These are phyloP conservation scores for Pichia sorboxylosa DNA, from an alignment of 1,139 yeast species.

Conservation along the genomic window DNA sequence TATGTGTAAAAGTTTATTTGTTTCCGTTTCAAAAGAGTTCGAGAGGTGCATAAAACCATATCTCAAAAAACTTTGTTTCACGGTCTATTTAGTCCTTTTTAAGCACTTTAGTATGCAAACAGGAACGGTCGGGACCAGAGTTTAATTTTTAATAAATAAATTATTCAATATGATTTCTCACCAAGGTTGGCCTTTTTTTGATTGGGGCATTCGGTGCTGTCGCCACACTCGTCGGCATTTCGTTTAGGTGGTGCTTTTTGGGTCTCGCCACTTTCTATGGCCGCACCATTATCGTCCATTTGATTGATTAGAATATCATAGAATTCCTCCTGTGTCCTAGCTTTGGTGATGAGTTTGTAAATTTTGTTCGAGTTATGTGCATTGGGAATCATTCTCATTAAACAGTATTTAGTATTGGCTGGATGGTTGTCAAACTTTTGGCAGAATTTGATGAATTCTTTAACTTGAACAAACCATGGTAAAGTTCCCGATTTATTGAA, in stretches of 20 bases:
- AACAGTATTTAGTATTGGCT: constrained; percentile 70
- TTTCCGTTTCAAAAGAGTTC: no score
- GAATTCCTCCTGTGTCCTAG: constrained; percentile 47
- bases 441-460: constrained; percentile 49
- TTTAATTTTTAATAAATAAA: no score
- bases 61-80: no score
- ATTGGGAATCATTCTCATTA: constrained; percentile 60
- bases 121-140: no score
- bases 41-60: no score
- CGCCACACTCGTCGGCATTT: neutral
- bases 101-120: no score
- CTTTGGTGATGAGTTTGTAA: constrained; percentile 45
- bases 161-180: no score
- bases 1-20: no score
- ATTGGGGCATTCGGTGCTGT: neutral
- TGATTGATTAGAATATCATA: constrained; percentile 24
- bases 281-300: constrained; percentile 26
- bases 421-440: constrained; percentile 45
- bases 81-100: no score
- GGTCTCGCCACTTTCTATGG: constrained; percentile 6
- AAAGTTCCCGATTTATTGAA: constrained; percentile 38
- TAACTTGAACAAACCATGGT: constrained; percentile 44
- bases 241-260: no score
- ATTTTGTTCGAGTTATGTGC: constrained; percentile 46
- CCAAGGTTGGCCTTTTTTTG: constrained; percentile 8